phyloP scores from a whole-genome alignment of 495 filamentous ascomycete genomes.

The Penicillium angulare region DNA sequence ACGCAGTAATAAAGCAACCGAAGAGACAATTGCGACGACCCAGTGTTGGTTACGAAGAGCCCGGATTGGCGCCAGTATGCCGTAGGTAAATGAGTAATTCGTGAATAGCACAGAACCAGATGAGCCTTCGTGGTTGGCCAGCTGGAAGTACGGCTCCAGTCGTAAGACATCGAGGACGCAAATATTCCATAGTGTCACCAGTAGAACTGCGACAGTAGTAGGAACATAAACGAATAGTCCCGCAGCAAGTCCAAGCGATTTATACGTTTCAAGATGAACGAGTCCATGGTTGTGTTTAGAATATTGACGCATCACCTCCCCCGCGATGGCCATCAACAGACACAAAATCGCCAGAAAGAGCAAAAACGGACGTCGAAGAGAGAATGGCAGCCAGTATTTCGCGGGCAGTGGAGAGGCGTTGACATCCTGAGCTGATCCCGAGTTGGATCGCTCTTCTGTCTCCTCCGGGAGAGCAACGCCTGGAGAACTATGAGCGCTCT shows the following conservation, averaged over 20 bases:
- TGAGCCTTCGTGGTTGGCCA: slow-evolving; percentile 15
- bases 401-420: not conserved
- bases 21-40: slow-evolving; percentile 19
- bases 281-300: slow-evolving; percentile 17
- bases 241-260: slow-evolving; percentile 9
- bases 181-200: slow-evolving; percentile 18
- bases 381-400: not conserved
- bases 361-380: not conserved
- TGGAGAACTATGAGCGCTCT: not conserved
- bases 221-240: slow-evolving; percentile 22
- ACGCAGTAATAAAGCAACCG: slow-evolving; percentile 14
- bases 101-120: slow-evolving; percentile 22
- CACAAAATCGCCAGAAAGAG: not conserved
- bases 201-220: slow-evolving; percentile 16
- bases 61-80: slow-evolving; percentile 16
- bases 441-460: not conserved
- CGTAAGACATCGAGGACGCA: slow-evolving; percentile 23
- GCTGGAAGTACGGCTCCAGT: slow-evolving; percentile 29
- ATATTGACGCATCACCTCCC: slow-evolving; percentile 10
- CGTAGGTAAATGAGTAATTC: slow-evolving; percentile 24
- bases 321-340: not conserved
- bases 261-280: slow-evolving; percentile 7
- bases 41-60: slow-evolving; percentile 24
- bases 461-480: not conserved
- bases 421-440: not conserved